These are phyloP conservation scores for Pezicula carpinea DNA, from an alignment of 2,329 filamentous ascomycete genomes.

Conservation along the genomic window DNA sequence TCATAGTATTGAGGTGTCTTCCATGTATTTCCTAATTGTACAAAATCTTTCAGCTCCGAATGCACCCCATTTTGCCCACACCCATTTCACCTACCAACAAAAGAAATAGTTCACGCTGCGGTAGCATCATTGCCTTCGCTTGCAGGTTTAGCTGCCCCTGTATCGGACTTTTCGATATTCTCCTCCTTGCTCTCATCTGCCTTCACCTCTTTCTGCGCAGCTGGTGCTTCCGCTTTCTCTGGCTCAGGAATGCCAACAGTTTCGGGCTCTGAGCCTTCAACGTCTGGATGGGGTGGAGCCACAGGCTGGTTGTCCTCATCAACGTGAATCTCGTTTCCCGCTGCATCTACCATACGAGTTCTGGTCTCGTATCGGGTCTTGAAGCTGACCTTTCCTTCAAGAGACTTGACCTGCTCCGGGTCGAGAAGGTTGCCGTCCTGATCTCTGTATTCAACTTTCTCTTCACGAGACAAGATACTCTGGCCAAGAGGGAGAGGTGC, in stretches of 20 bases:
- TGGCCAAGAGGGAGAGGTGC: conserved; percentile 18
- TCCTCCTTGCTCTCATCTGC: conserved; percentile 55
- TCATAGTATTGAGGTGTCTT: too few species aligned
- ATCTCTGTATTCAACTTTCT: conserved; percentile 90
- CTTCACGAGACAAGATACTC: conserved; percentile 49
- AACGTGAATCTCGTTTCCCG: conserved; percentile 65
- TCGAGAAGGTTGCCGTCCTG: conserved; percentile 87
- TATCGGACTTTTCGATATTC: conserved; percentile 42
- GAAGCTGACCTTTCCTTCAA: conserved; percentile 92
- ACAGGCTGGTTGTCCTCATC: conserved; percentile 18
- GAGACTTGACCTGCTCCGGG: conserved; percentile 73
- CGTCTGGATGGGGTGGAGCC: conserved; percentile 31
- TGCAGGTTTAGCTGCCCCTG: conserved; percentile 50
- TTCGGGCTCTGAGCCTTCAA: conserved; percentile 56
- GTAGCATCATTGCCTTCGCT: conserved; percentile 57
- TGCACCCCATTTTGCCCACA: not conserved
- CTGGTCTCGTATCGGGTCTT: conserved; percentile 95
- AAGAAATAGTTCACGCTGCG: conserved; percentile 15
- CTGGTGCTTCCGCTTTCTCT: conserved; percentile 33
- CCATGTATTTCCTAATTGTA: too few species aligned
- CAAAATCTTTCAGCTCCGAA: too few species aligned
- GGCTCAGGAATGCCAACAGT: conserved; percentile 39
- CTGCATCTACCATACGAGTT: conserved; percentile 74
- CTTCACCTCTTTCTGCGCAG: conserved; percentile 36
- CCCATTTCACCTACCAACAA: not conserved